Base-by-base conservation (phyloP, 139 green algal genomes). In the Chlorella sp. region DNA sequence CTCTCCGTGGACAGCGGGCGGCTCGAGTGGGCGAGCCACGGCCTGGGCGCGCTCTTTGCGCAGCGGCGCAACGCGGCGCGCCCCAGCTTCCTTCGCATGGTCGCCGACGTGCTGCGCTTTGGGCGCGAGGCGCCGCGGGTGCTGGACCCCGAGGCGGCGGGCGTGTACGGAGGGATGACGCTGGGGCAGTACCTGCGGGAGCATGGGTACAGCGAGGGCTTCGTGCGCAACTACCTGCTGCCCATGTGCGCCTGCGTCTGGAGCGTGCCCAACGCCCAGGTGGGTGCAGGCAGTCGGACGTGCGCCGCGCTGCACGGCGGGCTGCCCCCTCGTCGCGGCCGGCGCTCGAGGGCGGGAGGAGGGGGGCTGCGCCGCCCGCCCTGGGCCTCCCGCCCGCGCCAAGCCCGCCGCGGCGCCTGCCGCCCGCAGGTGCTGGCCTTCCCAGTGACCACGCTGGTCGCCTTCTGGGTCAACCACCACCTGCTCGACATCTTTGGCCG, bases 201-300 rank as follows among this genome's bases (percentile, higher is more conserved):
- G 31, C 51, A 91, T 38, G 36, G 82, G 5, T 97, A 97, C 83
- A 87, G 79, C 72, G 12, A 86, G 0, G 61, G 58, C 35, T 98
- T 98, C 83, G 79, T 61, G 0, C 61, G 90, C 48, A 84, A 92
- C 84, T 98, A 98, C 68, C 76, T 98, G 45, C 71, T 96, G 64
- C 95, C 95, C 51, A 98, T 99, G 94, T 99, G 95, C 63, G 95
- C 95, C 0, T 93, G 94, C 19, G 95, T 99, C 8, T 99, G 95
- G 95, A 97, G 89, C 71, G 91, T 96, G 38, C 89, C 92, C 19
- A 90, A 91, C 9, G 70, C 79, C 1, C 83, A 91, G 81, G 88
- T 93, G 76, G 17, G 76, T 4, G 17, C 23, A n/a, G n/a, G n/a
- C n/a, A n/a, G n/a, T n/a, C n/a, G n/a, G n/a, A n/a, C n/a, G n/a